Conservation (phyloP, 805 yeast genomes). For the Zygosaccharomyces lentus region DNA sequence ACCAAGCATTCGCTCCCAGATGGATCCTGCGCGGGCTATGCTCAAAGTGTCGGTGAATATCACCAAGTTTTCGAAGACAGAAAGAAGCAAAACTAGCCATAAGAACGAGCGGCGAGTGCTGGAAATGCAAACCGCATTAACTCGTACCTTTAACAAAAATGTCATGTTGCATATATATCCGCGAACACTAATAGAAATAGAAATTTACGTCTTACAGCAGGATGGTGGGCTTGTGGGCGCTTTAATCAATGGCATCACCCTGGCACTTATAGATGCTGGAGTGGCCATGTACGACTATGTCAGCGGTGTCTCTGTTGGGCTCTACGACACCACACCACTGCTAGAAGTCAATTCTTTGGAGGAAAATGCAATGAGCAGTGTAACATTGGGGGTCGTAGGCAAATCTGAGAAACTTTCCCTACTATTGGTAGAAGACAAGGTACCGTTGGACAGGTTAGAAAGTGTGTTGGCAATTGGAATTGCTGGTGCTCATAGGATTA, state of each 20-base stretch:
- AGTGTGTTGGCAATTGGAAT: slow-evolving; percentile 74
- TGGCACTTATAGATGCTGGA: slow-evolving; percentile 93
- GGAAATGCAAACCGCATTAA: slow-evolving; percentile 62
- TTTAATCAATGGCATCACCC: slow-evolving; percentile 77
- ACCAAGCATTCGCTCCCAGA: slow-evolving; percentile 54
- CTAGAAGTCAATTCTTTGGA: slow-evolving; percentile 80
- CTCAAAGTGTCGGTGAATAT: slow-evolving; percentile 62
- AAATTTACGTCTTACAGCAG: slow-evolving; percentile 73
- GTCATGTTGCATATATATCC: slow-evolving; percentile 73
- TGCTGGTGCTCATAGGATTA: slow-evolving; percentile 78
- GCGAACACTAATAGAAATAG: slow-evolving; percentile 72
- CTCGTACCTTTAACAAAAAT: slow-evolving; percentile 69
- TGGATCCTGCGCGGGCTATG: slow-evolving; percentile 48
- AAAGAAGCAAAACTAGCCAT: slow-evolving; percentile 59
- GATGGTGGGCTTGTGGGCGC: slow-evolving; percentile 87
- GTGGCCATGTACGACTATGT: slow-evolving; percentile 90
- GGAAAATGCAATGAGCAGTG: slow-evolving; percentile 73
- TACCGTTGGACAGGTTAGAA: slow-evolving; percentile 79
- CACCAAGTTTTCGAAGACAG: slow-evolving; percentile 77
- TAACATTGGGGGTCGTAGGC: slow-evolving; percentile 84
- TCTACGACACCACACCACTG: slow-evolving; percentile 71
- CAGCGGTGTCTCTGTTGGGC: slow-evolving; percentile 73
- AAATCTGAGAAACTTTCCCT: slow-evolving; percentile 72
- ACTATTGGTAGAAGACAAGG: slow-evolving; percentile 72
- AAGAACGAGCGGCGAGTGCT: slow-evolving; percentile 66